Evolutionary conservation across 1,139 yeast species (phyloP).

Genomic region (Kluyveromyces sp.): DNA sequence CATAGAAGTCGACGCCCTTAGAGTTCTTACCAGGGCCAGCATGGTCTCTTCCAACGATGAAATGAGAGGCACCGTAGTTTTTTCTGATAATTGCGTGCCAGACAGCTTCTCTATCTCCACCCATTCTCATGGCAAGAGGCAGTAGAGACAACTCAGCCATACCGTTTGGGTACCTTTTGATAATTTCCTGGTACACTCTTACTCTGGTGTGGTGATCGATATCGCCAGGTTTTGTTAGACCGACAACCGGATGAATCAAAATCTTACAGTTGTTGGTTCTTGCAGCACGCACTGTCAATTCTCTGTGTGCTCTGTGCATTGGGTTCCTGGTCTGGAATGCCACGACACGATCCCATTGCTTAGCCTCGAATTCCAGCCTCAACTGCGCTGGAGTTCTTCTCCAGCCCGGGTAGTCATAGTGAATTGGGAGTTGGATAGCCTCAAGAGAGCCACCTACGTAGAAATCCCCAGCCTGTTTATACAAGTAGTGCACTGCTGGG

Average conservation of each 20-base stretch:
- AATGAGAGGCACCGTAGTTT: constrained; percentile 94
- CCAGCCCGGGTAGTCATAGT: constrained; percentile 81
- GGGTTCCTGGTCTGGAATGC: constrained; percentile 99
- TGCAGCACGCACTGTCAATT: constrained; percentile 92
- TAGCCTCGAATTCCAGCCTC: constrained; percentile 70
- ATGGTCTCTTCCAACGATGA: constrained; percentile 96
- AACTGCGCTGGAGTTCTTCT: constrained; percentile 89
- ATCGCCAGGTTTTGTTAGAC: constrained; percentile 95
- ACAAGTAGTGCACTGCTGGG: constrained; percentile 77
- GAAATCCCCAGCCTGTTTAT: constrained; percentile 68
- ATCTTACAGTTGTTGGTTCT: constrained; percentile 69
- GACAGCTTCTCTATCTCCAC: constrained; percentile 96
- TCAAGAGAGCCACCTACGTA: constrained; percentile 85
- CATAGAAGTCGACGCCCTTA: constrained; percentile 88
- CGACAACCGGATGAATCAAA: constrained; percentile 94
- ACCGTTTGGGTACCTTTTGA: constrained; percentile 89
- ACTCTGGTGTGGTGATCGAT: constrained; percentile 97
- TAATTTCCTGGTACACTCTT: constrained; percentile 85
- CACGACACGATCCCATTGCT: constrained; percentile 86
- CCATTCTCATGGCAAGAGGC: constrained; percentile 98
- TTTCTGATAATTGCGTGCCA: constrained; percentile 98
- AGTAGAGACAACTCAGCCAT: constrained; percentile 82
- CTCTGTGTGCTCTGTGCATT: constrained; percentile 97
- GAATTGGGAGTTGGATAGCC: constrained; percentile 78
- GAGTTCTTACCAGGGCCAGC: constrained; percentile 97